phyloP scores from a whole-genome alignment of 345 rosid genomes.

The Litchi chinensis region DNA sequence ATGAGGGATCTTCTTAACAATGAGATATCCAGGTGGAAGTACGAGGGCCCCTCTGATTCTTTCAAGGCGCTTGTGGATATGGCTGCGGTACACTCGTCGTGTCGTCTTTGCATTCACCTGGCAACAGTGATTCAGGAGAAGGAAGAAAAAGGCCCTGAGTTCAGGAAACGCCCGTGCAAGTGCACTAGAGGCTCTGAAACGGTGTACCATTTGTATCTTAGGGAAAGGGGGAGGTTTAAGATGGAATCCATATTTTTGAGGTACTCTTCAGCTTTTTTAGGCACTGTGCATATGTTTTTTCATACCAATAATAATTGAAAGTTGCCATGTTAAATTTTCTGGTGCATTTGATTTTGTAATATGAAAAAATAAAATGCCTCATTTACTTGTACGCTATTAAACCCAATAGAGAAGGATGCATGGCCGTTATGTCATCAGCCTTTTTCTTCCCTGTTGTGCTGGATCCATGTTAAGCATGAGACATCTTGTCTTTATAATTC shows the following conservation, averaged over 20 bases:
- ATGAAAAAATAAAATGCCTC: background rate
- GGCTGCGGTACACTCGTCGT: slow-evolving; percentile 98
- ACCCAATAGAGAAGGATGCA: background rate
- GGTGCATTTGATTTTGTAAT: background rate
- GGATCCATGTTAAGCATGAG: background rate
- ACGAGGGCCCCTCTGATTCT: slow-evolving; percentile 90
- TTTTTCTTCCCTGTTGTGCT: background rate
- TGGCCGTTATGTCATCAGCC: background rate
- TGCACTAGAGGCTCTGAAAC: slow-evolving; percentile 72
- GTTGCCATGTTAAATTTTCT: background rate
- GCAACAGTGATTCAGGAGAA: slow-evolving; percentile 68
- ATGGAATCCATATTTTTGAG: slow-evolving; percentile 87
- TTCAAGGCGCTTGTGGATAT: slow-evolving; percentile 97
- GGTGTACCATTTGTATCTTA: slow-evolving; percentile 68
- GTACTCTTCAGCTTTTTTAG: slow-evolving; percentile 28
- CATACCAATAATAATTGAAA: background rate
- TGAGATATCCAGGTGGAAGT: slow-evolving; percentile 71
- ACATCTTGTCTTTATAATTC: too few relatives aligned
- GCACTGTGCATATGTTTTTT: background rate
- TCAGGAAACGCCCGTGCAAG: slow-evolving; percentile 81
- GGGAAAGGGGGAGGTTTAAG: slow-evolving; percentile 89
- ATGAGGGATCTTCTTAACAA: slow-evolving; percentile 20
- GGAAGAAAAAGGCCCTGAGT: slow-evolving; percentile 62
- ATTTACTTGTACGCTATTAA: background rate
- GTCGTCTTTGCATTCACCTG: slow-evolving; percentile 92